Percentiles rank a stretch among this genome's conserved stretches.
Conservation (phyloP, 305 asterid species). For the Fraxinus dipetala region DNA sequence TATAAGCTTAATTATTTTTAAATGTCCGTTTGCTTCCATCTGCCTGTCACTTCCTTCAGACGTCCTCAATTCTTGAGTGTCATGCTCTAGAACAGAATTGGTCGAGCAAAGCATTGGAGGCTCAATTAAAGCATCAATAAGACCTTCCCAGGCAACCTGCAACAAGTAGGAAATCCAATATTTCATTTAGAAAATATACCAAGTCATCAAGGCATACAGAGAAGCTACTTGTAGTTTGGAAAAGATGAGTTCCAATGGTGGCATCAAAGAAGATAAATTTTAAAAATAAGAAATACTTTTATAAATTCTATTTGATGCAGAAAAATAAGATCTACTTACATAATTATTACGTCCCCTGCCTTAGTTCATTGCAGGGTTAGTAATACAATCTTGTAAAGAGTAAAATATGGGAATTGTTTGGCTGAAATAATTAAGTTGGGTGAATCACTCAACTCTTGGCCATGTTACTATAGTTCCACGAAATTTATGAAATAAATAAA, state of each 20-base stretch:
- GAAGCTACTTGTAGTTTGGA: background rate
- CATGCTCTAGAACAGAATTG: slow-evolving; percentile 22
- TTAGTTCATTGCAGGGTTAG: background rate
- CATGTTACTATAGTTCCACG: background rate
- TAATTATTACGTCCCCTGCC: background rate
- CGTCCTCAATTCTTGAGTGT: slow-evolving; percentile 22
- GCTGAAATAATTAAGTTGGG: background rate
- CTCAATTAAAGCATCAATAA: slow-evolving; percentile 58
- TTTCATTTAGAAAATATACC: background rate
- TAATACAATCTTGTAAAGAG: background rate
- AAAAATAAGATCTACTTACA: background rate
- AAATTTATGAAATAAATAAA: background rate
- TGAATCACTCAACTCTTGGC: background rate
- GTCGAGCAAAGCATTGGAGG: slow-evolving; percentile 35
- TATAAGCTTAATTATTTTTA: slow-evolving; percentile 60
- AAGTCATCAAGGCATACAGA: background rate
- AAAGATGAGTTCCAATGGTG: background rate
- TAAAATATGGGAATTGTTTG: background rate
- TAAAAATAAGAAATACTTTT: background rate
- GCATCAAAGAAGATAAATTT: background rate
- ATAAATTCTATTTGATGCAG: background rate
- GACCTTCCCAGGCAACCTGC: slow-evolving; percentile 81
- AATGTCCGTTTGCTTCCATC: slow-evolving; percentile 34
- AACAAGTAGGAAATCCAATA: slow-evolving; percentile 25
- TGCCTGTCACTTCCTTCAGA: slow-evolving; percentile 29